These are phyloP conservation scores for Leccinum solheimii DNA, from an alignment of 1,284 basidiomycete genomes.

Conservation along the genomic window DNA sequence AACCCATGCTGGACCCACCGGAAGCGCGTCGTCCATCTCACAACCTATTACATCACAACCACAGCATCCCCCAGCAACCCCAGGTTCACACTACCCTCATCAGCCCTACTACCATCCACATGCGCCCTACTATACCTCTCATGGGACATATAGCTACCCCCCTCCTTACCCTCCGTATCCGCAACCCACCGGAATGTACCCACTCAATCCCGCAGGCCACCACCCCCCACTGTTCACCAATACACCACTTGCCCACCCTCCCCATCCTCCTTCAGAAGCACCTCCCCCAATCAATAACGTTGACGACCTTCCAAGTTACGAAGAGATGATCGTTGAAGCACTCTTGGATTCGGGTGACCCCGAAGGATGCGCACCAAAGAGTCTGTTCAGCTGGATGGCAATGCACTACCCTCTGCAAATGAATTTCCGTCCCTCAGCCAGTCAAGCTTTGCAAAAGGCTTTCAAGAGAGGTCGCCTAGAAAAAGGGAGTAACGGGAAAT, in stretches of 20 bases:
- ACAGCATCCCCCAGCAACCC: conserved; percentile 30
- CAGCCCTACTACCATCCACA: conserved; percentile 57
- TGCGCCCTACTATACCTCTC: conserved; percentile 53
- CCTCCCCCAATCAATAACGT: conserved; percentile 27
- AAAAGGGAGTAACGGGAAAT: conserved; percentile 68
- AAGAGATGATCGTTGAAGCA: conserved; percentile 84
- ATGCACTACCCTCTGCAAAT: conserved; percentile 75
- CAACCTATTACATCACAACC: conserved; percentile 28
- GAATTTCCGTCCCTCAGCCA: conserved; percentile 83
- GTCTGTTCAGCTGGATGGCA: conserved; percentile 78
- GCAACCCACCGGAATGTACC: conserved; percentile 41
- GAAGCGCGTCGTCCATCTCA: conserved; percentile 10
- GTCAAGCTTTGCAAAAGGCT: conserved; percentile 81
- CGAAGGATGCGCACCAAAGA: conserved; percentile 77
- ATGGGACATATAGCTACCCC: conserved; percentile 37
- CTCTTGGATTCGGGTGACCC: conserved; percentile 60
- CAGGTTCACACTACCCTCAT: conserved; percentile 48
- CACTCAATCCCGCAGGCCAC: conserved; percentile 29
- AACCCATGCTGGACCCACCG: conserved; percentile 23
- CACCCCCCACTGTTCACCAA: conserved; percentile 32
- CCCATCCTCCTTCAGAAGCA: conserved; percentile 23
- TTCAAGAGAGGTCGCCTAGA: conserved; percentile 74
- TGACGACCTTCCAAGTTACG: conserved; percentile 79
- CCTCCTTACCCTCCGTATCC: conserved; percentile 45
- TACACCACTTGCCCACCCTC: conserved; percentile 27